A percentile compares a stretch with the other conserved stretches of the same genome.
Conservation (phyloP, 306 rosid genomes). For the Vachellia pachyceras region DNA sequence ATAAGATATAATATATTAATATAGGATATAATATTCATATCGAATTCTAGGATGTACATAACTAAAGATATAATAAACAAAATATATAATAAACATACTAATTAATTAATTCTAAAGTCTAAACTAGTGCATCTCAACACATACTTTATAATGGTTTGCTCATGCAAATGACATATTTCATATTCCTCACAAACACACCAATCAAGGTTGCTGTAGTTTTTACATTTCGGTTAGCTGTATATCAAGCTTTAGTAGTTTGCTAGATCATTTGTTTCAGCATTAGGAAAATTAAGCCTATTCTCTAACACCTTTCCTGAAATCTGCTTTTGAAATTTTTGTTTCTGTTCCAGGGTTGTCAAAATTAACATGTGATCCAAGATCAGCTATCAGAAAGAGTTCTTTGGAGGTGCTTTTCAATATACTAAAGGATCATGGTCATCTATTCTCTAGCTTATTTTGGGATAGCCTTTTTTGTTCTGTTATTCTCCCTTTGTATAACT, state of each 20-base stretch:
- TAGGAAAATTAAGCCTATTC: slow-evolving; percentile 14
- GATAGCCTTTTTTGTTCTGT: slow-evolving; percentile 70
- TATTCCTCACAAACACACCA: background rate
- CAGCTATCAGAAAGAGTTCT: slow-evolving; percentile 95
- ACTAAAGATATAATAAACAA: too few species aligned
- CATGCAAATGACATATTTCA: too few species aligned
- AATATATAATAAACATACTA: too few species aligned
- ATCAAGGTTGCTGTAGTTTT: background rate
- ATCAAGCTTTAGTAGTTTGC: background rate
- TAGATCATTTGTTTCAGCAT: background rate
- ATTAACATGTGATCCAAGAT: slow-evolving; percentile 88
- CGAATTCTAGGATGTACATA: too few species aligned
- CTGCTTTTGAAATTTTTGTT: slow-evolving; percentile 31
- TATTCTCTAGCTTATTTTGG: slow-evolving; percentile 83
- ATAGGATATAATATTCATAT: too few species aligned
- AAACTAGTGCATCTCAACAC: too few species aligned
- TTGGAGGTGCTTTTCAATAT: slow-evolving; percentile 97
- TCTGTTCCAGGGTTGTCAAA: slow-evolving; percentile 83
- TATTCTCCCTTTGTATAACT: slow-evolving; percentile 75
- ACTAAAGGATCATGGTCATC: slow-evolving; percentile 95
- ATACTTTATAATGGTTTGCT: background rate
- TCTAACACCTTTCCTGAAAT: slow-evolving; percentile 9
- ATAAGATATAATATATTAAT: too few species aligned
- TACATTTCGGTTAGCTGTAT: slow-evolving; percentile 4
- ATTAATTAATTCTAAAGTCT: too few species aligned